Percentiles rank a stretch among this genome's conserved stretches.
phyloP scores from a whole-genome alignment of 2,329 filamentous ascomycete genomes.

The Talaromyces amestolkiae region DNA sequence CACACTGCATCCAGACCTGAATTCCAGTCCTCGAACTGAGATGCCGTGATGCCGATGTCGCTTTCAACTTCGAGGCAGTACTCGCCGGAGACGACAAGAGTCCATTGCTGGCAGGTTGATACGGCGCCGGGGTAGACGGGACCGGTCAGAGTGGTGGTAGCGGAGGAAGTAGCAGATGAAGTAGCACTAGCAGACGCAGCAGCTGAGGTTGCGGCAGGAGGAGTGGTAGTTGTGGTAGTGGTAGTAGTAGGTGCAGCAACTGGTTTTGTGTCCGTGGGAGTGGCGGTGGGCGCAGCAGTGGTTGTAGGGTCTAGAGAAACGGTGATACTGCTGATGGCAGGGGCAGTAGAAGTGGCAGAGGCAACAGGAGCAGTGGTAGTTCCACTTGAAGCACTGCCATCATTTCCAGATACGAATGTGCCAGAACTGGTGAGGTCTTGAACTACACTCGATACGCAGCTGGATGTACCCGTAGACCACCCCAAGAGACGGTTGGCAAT shows the following conservation, averaged over 20 bases:
- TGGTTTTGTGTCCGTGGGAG: not conserved
- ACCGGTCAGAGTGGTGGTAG: not conserved
- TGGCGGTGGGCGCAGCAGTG: not conserved
- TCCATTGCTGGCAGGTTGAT: conserved; percentile 16
- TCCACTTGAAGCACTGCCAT: not conserved
- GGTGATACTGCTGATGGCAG: conserved; percentile 12
- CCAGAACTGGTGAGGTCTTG: not conserved
- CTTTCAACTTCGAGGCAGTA: conserved; percentile 17
- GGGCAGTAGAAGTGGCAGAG: not conserved
- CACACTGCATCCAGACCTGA: conserved; percentile 14
- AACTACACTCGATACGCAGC: not conserved
- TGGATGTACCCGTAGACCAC: conserved; percentile 31
- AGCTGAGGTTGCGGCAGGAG: not conserved
- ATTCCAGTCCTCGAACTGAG: conserved; percentile 18
- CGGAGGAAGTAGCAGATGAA: not conserved
- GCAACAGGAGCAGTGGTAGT: not conserved
- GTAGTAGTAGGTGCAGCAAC: not conserved
- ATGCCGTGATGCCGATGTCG: conserved; percentile 14
- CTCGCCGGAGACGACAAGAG: conserved; percentile 18
- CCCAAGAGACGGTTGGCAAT: conserved; percentile 51
- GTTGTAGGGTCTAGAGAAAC: conserved; percentile 1
- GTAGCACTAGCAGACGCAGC: not conserved
- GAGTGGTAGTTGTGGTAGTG: not conserved
- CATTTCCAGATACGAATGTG: not conserved
- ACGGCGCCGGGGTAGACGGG: conserved; percentile 15